Evolutionary conservation across 495 filamentous ascomycete genomes (phyloP).

Genomic region (Penicillium salamii): DNA sequence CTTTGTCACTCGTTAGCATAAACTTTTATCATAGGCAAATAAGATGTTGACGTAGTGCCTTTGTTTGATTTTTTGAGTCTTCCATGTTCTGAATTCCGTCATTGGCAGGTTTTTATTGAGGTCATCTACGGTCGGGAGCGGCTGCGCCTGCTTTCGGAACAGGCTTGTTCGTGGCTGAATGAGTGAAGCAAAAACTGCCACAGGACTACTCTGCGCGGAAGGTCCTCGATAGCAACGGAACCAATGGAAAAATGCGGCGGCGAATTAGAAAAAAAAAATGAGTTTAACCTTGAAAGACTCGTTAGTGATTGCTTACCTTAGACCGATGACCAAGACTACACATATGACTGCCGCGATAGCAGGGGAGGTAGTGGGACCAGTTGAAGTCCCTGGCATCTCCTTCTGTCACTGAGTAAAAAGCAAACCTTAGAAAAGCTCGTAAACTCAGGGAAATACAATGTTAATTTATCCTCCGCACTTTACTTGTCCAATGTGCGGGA

Average conservation of each 20-base stretch:
- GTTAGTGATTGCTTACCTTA: background rate
- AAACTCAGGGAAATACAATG: background rate
- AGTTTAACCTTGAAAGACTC: background rate
- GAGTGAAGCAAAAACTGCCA: background rate
- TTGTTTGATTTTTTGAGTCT: background rate
- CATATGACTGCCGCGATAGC: slow-evolving; percentile 2
- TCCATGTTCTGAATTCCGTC: slow-evolving; percentile 4
- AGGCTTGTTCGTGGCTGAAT: background rate
- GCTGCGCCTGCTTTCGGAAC: background rate
- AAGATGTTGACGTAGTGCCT: slow-evolving; percentile 2
- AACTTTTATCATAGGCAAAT: background rate
- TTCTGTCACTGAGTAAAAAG: background rate
- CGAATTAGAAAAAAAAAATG: background rate
- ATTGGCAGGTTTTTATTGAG: slow-evolving; percentile 2
- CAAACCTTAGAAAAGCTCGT: background rate
- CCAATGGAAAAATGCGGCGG: slow-evolving; percentile 1
- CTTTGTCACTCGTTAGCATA: slow-evolving; percentile 1
- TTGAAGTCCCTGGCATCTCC: slow-evolving; percentile 3
- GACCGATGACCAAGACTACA: background rate
- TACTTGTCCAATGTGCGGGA: background rate
- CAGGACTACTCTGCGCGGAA: background rate
- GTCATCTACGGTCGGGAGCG: slow-evolving; percentile 1
- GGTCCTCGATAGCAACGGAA: background rate
- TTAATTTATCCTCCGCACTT: background rate
- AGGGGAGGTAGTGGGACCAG: background rate